Conservation (phyloP, 108 stramenopile genomes). For the Discostella stelligeroides region DNA sequence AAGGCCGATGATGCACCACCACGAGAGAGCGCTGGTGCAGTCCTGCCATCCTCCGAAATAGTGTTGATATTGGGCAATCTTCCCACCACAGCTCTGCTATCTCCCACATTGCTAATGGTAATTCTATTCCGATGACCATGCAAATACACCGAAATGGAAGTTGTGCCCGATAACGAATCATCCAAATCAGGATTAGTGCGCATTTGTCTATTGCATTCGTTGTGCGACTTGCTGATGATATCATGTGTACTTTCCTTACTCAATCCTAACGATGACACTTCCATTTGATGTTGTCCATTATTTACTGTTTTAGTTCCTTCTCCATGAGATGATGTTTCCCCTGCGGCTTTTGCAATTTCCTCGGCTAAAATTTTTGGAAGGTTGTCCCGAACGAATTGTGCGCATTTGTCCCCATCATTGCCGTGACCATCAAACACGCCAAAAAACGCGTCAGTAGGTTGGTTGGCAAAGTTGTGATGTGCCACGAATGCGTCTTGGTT, state of each 20-base stretch:
- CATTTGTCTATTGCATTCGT: constrained; percentile 72
- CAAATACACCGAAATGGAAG: constrained; percentile 85
- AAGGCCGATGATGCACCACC: background rate
- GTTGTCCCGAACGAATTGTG: constrained; percentile 72
- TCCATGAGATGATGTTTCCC: constrained; percentile 17
- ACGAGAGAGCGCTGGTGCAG: background rate
- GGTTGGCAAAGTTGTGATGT: constrained; percentile 50
- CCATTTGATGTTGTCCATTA: constrained; percentile 18
- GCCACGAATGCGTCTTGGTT: constrained; percentile 89
- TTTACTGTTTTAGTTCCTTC: too few relatives aligned
- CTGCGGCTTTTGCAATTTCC: constrained; percentile 25
- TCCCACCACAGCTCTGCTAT: constrained; percentile 92
- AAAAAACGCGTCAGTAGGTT: constrained; percentile 70
- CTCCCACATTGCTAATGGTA: constrained; percentile 95
- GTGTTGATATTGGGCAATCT: constrained; percentile 21
- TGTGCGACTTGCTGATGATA: constrained; percentile 60
- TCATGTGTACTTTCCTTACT: constrained; percentile 68
- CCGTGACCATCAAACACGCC: constrained; percentile 94
- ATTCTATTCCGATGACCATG: constrained; percentile 84
- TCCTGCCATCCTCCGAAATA: background rate
- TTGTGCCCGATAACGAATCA: constrained; percentile 93
- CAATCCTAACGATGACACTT: constrained; percentile 43
- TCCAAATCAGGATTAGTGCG: constrained; percentile 71
- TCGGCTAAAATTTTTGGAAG: constrained; percentile 50
- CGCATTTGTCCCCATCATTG: constrained; percentile 79